A percentile compares a stretch with the other conserved stretches of the same genome.
Evolutionary conservation across 1,284 basidiomycete species (phyloP).

Genomic region (Apiotrichum montevideense): DNA sequence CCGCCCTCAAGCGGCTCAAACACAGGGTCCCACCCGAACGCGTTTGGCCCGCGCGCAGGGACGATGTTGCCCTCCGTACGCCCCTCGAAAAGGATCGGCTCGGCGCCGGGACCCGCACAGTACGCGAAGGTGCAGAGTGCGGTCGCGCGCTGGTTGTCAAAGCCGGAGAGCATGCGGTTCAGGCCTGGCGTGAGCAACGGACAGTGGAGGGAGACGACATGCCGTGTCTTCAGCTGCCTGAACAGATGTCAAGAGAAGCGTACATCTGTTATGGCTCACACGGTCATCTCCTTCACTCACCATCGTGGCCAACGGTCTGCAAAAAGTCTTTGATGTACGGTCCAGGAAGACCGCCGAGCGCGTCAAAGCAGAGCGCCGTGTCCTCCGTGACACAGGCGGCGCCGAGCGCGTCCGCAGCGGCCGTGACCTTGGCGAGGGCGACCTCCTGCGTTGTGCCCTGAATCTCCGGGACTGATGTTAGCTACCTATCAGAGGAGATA

Average conservation of each 20-base stretch:
- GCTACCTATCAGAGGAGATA: too few species aligned
- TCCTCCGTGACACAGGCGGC: slow-evolving; percentile 94
- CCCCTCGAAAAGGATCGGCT: slow-evolving; percentile 78
- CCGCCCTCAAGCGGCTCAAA: slow-evolving; percentile 64
- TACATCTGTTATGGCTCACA: too few species aligned
- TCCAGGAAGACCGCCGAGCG: slow-evolving; percentile 83
- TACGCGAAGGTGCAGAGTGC: slow-evolving; percentile 97
- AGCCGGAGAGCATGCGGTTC: slow-evolving; percentile 79
- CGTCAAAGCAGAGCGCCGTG: slow-evolving; percentile 86
- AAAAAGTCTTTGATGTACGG: slow-evolving; percentile 97
- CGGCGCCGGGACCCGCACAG: slow-evolving; percentile 72
- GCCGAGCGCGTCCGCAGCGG: slow-evolving; percentile 75
- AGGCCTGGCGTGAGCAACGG: slow-evolving; percentile 54
- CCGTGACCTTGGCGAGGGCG: slow-evolving; percentile 76
- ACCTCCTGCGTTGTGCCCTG: slow-evolving; percentile 91
- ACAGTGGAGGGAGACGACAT: neutral
- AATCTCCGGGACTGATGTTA: slow-evolving; percentile 71
- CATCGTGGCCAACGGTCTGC: slow-evolving; percentile 68
- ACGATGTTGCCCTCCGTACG: slow-evolving; percentile 83
- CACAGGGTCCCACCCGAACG: slow-evolving; percentile 88
- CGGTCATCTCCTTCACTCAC: slow-evolving; percentile 35
- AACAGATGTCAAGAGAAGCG: too few species aligned
- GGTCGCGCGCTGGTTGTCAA: slow-evolving; percentile 70
- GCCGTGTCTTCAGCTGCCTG: too few species aligned
- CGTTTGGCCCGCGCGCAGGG: slow-evolving; percentile 65